Evolutionary conservation across 2,329 filamentous ascomycete species (phyloP).

Genomic region (Epichloe gansuensis): DNA sequence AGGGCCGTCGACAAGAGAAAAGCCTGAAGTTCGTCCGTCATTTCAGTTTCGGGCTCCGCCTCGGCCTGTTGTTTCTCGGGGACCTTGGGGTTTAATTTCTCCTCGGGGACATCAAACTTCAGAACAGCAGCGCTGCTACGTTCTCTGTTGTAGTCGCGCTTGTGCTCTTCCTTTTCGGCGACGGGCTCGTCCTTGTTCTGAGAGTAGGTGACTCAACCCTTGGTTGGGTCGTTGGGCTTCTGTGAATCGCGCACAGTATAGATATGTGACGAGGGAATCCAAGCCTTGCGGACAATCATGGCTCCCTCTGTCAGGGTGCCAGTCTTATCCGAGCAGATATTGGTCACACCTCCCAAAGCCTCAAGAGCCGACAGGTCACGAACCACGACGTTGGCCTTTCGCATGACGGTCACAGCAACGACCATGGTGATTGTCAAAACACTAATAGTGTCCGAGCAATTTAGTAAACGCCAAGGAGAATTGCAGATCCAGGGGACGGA

Average conservation of each 20-base stretch:
- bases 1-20: slow-evolving; percentile 46
- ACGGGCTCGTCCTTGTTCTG: slow-evolving; percentile 22
- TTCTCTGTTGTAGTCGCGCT: slow-evolving; percentile 45
- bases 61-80: slow-evolving; percentile 14
- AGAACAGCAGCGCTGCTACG: slow-evolving; percentile 46
- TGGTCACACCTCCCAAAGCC: slow-evolving; percentile 56
- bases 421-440: slow-evolving; percentile 61
- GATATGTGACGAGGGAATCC: slow-evolving; percentile 44
- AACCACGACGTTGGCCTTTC: slow-evolving; percentile 50
- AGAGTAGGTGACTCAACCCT: slow-evolving; percentile 38
- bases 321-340: slow-evolving; percentile 64
- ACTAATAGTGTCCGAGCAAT: slow-evolving; percentile 11
- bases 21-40: slow-evolving; percentile 36
- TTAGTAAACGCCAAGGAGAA: slow-evolving; percentile 7
- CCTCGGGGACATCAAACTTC: slow-evolving; percentile 50
- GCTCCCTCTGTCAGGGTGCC: slow-evolving; percentile 56
- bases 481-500: background rate
- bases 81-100: slow-evolving; percentile 31
- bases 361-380: slow-evolving; percentile 55
- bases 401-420: slow-evolving; percentile 51
- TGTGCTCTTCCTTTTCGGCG: slow-evolving; percentile 23
- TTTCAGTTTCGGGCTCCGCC: slow-evolving; percentile 26
- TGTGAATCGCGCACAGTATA: slow-evolving; percentile 50
- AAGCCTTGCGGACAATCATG: slow-evolving; percentile 57
- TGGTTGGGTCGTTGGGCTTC: slow-evolving; percentile 47